Conservation (phyloP, 805 yeast species). For the Yarrowia keelungensis region DNA sequence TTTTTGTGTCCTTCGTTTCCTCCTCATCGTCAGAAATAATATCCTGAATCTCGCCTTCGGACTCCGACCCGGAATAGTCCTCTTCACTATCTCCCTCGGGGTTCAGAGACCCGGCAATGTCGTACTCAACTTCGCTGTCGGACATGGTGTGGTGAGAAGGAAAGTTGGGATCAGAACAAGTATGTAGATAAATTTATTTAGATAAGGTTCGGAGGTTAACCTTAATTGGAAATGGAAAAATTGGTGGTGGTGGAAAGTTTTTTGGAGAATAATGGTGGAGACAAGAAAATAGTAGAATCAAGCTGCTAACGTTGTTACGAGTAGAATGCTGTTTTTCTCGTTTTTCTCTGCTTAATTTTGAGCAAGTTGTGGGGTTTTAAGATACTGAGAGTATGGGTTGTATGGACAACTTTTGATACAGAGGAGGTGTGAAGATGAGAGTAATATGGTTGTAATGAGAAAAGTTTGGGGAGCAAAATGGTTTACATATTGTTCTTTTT, state of each 20-base stretch:
- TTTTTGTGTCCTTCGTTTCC: conserved; percentile 41
- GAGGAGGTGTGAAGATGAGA: not conserved
- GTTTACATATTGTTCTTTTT: too few relatives aligned
- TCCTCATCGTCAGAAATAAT: conserved; percentile 58
- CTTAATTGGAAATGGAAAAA: not conserved
- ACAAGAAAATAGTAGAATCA: too few relatives aligned
- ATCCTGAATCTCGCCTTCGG: conserved; percentile 48
- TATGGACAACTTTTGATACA: too few relatives aligned
- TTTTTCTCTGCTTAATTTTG: too few relatives aligned
- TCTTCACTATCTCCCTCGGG: conserved; percentile 39
- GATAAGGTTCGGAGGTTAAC: conserved; percentile 16
- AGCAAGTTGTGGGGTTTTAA: too few relatives aligned
- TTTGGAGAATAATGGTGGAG: too few relatives aligned
- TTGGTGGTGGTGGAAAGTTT: too few relatives aligned
- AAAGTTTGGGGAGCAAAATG: too few relatives aligned
- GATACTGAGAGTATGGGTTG: too few relatives aligned
- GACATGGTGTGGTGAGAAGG: conserved; percentile 39
- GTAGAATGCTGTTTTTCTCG: too few relatives aligned
- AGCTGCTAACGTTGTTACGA: too few relatives aligned
- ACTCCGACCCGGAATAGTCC: conserved; percentile 41
- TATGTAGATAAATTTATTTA: not conserved
- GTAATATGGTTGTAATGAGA: not conserved
- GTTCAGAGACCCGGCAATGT: conserved; percentile 45
- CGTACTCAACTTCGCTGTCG: conserved; percentile 46
- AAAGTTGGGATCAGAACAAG: not conserved